A percentile compares a stretch with the other conserved stretches of the same genome.
Conservation (phyloP, 1,284 basidiomycete species). For the Irpex sp. region DNA sequence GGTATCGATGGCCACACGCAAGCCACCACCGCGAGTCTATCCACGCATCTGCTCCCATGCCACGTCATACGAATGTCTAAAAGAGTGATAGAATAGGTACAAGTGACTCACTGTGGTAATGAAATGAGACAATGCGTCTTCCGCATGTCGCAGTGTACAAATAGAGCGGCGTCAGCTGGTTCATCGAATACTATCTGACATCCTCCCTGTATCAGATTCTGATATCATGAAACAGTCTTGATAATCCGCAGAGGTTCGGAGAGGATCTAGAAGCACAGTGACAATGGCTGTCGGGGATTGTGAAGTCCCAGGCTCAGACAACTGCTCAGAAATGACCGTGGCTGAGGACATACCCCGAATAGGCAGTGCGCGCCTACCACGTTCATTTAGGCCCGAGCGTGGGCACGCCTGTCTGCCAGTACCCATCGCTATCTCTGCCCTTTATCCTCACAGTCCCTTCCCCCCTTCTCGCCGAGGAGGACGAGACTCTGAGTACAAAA, state of each 20-base stretch:
- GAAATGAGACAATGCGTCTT: background rate
- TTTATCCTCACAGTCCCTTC: conserved; percentile 1
- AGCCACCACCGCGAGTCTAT: background rate
- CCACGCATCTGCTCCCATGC: background rate
- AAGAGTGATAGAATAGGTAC: background rate
- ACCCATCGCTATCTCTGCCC: background rate
- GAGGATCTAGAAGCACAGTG: background rate
- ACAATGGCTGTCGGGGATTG: background rate
- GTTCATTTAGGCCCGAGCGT: background rate
- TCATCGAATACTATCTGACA: background rate
- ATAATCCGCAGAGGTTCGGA: background rate
- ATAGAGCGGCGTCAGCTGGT: background rate
- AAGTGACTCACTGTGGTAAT: background rate
- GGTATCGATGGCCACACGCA: background rate
- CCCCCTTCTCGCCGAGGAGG: background rate
- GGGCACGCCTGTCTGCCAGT: background rate
- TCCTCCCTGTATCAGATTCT: background rate
- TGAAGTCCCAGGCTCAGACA: background rate
- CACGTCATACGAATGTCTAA: background rate
- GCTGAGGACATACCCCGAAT: background rate
- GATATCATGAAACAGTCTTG: background rate
- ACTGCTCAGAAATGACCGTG: background rate
- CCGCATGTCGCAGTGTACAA: background rate
- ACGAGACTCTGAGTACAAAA: background rate
- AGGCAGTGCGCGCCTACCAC: background rate